A percentile compares a stretch with the other conserved stretches of the same genome.
Conservation (phyloP, 2,329 filamentous ascomycete genomes). For the Cladophialophora carrionii region DNA sequence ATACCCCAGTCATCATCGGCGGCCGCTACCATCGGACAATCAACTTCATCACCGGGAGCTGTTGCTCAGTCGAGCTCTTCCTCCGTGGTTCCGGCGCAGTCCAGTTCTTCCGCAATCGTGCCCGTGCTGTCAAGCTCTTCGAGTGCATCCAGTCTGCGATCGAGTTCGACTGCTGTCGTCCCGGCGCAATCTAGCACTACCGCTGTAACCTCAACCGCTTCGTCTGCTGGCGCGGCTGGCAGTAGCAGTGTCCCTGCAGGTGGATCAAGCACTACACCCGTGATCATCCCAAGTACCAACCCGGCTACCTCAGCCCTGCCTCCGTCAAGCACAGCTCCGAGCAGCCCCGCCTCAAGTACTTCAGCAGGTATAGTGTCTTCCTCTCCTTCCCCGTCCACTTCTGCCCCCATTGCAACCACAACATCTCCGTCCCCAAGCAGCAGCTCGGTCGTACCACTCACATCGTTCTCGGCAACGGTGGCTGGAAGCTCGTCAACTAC, state of each 20-base stretch:
- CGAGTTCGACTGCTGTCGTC: too few species aligned
- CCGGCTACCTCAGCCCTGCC: neutral
- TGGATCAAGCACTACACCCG: slow-evolving; percentile 11
- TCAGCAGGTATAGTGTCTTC: slow-evolving; percentile 34
- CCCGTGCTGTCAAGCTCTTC: neutral
- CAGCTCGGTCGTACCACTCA: slow-evolving; percentile 9
- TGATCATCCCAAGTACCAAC: slow-evolving; percentile 24
- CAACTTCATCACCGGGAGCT: slow-evolving; percentile 3
- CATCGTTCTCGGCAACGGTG: slow-evolving; percentile 1
- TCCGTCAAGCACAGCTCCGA: slow-evolving; percentile 16
- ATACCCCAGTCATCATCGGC: slow-evolving; percentile 6
- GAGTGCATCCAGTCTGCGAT: neutral
- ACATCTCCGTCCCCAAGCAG: slow-evolving; percentile 19
- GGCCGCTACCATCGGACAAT: slow-evolving; percentile 18
- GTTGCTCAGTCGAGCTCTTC: neutral
- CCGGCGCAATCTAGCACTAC: neutral
- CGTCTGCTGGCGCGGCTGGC: neutral
- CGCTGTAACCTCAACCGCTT: neutral
- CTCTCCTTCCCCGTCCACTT: slow-evolving; percentile 26
- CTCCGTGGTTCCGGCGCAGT: neutral
- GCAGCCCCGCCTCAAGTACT: slow-evolving; percentile 25
- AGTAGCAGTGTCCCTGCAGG: neutral
- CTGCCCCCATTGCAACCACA: slow-evolving; percentile 24
- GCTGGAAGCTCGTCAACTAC: slow-evolving; percentile 4
- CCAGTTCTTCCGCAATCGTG: neutral